Conservation (phyloP, 768 basidiomycete genomes). For the Pulveroboletus sp. region DNA sequence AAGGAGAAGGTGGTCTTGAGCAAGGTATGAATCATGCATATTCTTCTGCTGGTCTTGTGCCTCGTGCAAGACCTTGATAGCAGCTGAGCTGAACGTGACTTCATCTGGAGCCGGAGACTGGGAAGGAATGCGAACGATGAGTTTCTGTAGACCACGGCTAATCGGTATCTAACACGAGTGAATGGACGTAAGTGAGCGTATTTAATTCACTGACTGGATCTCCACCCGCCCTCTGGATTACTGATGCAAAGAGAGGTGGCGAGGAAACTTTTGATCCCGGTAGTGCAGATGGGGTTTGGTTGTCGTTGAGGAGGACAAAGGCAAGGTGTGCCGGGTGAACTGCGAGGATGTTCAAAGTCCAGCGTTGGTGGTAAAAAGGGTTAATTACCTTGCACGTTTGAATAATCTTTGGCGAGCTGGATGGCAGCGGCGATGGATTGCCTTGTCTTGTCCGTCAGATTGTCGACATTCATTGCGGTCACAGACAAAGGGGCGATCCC, state of each 20-base stretch:
- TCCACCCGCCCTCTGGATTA: conserved; percentile 81
- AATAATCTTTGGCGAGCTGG: conserved; percentile 81
- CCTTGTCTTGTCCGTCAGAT: conserved; percentile 80
- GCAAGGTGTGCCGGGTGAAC: conserved; percentile 86
- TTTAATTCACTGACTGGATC: conserved; percentile 57
- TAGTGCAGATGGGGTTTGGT: conserved; percentile 35
- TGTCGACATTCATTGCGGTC: conserved; percentile 51
- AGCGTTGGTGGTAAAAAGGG: background rate
- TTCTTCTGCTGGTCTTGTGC: conserved; percentile 77
- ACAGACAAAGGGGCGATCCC: background rate
- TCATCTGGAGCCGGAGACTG: conserved; percentile 89
- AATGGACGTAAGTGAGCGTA: background rate
- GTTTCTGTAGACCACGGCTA: conserved; percentile 68
- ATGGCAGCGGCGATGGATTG: conserved; percentile 67
- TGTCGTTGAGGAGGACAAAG: conserved; percentile 75
- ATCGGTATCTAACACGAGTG: conserved; percentile 44
- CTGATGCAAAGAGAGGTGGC: conserved; percentile 70
- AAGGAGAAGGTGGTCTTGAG: conserved; percentile 88
- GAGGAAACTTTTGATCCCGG: conserved; percentile 30
- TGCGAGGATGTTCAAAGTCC: conserved; percentile 26
- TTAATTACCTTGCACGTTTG: conserved; percentile 69
- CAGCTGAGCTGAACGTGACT: conserved; percentile 53
- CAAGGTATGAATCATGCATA: conserved; percentile 89
- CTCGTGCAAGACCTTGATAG: conserved; percentile 65
- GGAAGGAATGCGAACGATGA: conserved; percentile 77